Conservation (phyloP, 257 asterid species). For the Solanum acaule region DNA sequence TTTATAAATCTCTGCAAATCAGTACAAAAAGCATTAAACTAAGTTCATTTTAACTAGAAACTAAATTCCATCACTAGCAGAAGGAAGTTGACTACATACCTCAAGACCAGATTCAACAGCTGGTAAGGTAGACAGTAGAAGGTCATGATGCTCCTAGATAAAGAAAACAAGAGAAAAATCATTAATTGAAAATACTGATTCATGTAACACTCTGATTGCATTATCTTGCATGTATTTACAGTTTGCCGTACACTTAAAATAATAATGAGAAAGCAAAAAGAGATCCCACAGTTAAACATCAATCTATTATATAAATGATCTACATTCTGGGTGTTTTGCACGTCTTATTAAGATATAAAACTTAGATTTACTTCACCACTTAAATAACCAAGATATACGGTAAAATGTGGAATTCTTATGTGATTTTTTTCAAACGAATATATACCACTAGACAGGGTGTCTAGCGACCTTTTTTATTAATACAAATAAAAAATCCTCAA, state of each 20-base stretch:
- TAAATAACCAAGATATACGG: not conserved
- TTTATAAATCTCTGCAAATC: slow-evolving; percentile 56
- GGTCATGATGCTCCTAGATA: slow-evolving; percentile 93
- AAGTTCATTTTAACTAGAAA: slow-evolving; percentile 9
- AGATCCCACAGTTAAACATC: not conserved
- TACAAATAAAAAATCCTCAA: not conserved
- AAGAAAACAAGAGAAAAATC: slow-evolving; percentile 8
- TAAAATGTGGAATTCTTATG: not conserved
- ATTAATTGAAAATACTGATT: not conserved
- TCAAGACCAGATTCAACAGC: slow-evolving; percentile 76
- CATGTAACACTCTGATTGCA: not conserved
- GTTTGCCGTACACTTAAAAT: not conserved
- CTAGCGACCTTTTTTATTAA: not conserved
- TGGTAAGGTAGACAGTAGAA: slow-evolving; percentile 70
- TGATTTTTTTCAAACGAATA: not conserved
- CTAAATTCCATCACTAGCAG: slow-evolving; percentile 8
- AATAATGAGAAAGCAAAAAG: not conserved
- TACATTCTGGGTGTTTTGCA: not conserved
- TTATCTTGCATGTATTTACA: not conserved
- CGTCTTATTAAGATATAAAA: not conserved
- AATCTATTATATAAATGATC: not conserved
- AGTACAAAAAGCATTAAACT: slow-evolving; percentile 14
- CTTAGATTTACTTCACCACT: not conserved
- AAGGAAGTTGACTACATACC: slow-evolving; percentile 45
- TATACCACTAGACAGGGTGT: not conserved